Evolutionary conservation across 2,329 filamentous ascomycete species (phyloP), one percentile per base, ranked within the genome.

Genomic region (Penicillium griseofulvum): DNA sequence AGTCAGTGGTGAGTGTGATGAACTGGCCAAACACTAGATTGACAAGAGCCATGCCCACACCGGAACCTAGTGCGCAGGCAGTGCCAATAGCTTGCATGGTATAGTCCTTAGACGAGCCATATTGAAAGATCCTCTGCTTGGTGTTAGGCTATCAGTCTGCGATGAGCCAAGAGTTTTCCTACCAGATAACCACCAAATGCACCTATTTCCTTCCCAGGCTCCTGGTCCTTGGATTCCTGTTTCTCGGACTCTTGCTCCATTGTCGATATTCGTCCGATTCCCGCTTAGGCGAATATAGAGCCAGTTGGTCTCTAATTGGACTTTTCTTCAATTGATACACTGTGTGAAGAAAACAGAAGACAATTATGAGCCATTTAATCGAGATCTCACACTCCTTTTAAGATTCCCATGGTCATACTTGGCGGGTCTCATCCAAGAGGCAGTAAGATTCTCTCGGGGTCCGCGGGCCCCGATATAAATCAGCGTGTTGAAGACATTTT

Each of bases 21-120:
- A 65, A 63, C 45, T 55, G 54, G 58, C 74, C 74, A 43, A 76
- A 71, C 12, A 76, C 66, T 26, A 76, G 58, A 45, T 72, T 74
- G 65, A 76, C 66, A 49, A 75, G 55, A 2, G 73, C 68, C 50
- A 74, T 56, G 4, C 62, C 57, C 7, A 63, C 58, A 7, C 68
- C 68, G 10, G 65, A 65, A 2, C 57, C 65, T 10, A 68, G 58
- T n/a, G 66, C 60, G 31, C 55, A 57, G 33, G 50, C 46, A 37
- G 37, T 46, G 17, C 51, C 55, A 24, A 36, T 31, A 17, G 16
- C 22, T 8, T 54, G 55, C 31, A 57, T 10, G 14, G 42, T 45
- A 43, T 51, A 55, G 2, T 55, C 55, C 9, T 12, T 55, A 10
- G 45, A 39, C 4, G 52, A 42, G 22, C 46, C 52, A 57, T 55